Conservation (phyloP, 139 green algal species). For the Microglena sp. region DNA sequence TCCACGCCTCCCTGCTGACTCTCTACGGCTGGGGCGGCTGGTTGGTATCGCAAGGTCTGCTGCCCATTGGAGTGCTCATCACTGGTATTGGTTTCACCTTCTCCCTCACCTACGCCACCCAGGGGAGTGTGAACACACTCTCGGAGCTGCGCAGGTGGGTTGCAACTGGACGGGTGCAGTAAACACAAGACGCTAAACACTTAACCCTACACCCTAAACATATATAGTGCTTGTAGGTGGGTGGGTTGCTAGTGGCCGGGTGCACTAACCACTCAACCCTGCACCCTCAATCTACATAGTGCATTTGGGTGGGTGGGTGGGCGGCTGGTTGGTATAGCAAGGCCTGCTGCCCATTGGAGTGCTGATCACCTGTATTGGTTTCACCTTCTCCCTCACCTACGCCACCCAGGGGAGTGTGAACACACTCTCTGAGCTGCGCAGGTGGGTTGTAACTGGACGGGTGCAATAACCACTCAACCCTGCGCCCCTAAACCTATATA, state of each 20-base stretch:
- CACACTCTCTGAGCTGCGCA: too few relatives aligned
- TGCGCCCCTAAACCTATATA: too few relatives aligned
- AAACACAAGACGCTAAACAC: too few relatives aligned
- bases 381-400: conserved; percentile 83
- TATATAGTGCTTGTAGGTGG: too few relatives aligned
- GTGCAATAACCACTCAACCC: too few relatives aligned
- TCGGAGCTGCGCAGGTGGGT: conserved; percentile 58
- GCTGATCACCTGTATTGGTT: conserved; percentile 79
- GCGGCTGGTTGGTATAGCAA: conserved; percentile 61
- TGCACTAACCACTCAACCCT: too few relatives aligned
- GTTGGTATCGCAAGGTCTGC: conserved; percentile 54
- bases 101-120: conserved; percentile 74
- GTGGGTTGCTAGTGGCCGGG: too few relatives aligned
- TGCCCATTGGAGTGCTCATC: conserved; percentile 69
- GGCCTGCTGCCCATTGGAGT: conserved; percentile 61
- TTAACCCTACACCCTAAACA: too few relatives aligned
- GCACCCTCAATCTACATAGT: too few relatives aligned
- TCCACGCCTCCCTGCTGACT: conserved; percentile 67
- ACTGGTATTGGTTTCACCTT: conserved; percentile 87
- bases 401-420: conserved; percentile 64
- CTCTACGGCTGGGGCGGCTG: conserved; percentile 73
- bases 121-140: conserved; percentile 69
- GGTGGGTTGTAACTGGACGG: too few relatives aligned
- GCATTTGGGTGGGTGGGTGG: too few relatives aligned
- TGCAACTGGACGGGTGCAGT: too few relatives aligned